Percentiles rank a stretch among this genome's conserved stretches.
Conservation (phyloP, 495 filamentous ascomycete species). For the Lichenothelia convexa region DNA sequence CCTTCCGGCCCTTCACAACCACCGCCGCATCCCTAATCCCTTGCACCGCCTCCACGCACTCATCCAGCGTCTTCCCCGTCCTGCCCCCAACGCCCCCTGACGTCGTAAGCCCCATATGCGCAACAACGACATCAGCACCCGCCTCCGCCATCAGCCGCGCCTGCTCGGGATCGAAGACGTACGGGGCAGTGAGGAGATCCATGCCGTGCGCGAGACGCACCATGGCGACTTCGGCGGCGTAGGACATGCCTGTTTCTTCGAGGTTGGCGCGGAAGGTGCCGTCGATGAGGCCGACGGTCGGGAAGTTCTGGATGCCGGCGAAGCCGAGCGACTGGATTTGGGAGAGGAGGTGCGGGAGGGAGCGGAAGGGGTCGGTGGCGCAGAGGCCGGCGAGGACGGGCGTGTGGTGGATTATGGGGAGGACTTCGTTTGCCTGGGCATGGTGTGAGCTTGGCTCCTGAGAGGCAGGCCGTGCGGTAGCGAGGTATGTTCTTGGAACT, state of each 20-base stretch:
- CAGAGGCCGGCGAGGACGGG: conserved; percentile 51
- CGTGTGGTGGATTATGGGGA: conserved; percentile 37
- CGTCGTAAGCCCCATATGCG: conserved; percentile 51
- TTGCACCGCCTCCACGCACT: conserved; percentile 40
- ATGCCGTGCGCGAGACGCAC: conserved; percentile 33
- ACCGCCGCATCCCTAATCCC: conserved; percentile 41
- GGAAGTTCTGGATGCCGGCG: conserved; percentile 54
- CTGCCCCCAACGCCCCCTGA: conserved; percentile 43
- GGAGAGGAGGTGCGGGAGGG: conserved; percentile 35
- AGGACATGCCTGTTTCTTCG: conserved; percentile 56
- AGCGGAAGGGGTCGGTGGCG: conserved; percentile 45
- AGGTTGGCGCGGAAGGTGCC: conserved; percentile 44
- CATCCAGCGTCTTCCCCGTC: conserved; percentile 40
- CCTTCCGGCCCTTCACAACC: too few species aligned
- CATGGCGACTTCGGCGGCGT: conserved; percentile 45
- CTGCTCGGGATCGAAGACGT: conserved; percentile 45
- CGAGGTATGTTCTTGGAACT: conserved; percentile 1
- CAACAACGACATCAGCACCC: conserved; percentile 49
- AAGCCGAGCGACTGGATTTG: conserved; percentile 42
- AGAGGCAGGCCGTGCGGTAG: conserved; percentile 3
- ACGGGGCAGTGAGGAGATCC: conserved; percentile 47
- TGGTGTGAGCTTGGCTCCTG: conserved; percentile 1
- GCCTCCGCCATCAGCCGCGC: conserved; percentile 39
- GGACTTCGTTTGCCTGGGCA: conserved; percentile 26
- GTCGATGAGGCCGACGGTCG: conserved; percentile 53